Evolutionary conservation across 208 protist species (phyloP), one percentile per base, ranked within the genome.

Genomic region (Trypanosoma lewisi): DNA sequence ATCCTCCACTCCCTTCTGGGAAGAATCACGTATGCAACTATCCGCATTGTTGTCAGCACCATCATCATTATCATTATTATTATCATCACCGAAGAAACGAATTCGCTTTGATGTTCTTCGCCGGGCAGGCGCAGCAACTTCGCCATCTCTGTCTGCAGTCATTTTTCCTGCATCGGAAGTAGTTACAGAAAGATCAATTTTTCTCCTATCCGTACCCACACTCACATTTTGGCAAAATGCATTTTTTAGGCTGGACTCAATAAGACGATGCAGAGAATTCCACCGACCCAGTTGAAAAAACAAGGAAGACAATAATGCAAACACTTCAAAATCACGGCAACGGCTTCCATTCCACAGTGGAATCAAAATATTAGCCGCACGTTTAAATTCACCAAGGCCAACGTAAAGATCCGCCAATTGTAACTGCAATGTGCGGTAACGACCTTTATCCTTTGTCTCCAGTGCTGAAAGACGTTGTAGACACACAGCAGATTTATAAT

Each of bases 251-350:
- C 89, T 96, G 34, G 75, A 87, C 45, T 77, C 78, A 63, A 96
- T 89, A 21, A 96, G 68, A 33, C 81, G 67, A 59, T 96, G 73
- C 25, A 96, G 75, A 4, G 89, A 83, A 12, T 70, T 72, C 87
- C 89, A 96, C 59, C 87, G 82, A 2, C 87, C 90, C 2, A 92
- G 74, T 65, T 96, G 90, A 59, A 96, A 96, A 67, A 90, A 96
- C 27, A 96, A 59, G 4, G 82, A 86, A n/a, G 90, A 78, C 17
- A 96, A 71, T 30, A 87, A 73, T 1, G 90, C 84, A 63, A 96
- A 96, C 14, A 94, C 90, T 55, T 93, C 90, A 74, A 94, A 96
- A 53, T 96, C 90, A 27, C 74, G 59, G 47, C 75, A 92, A 9
- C 78, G 50, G 50, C 87, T 94, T 63, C 75, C 75, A 47, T 89